These are phyloP conservation scores for Cutaneotrichosporon dermatis DNA, from an alignment of 1,284 basidiomycete species.

Conservation along the genomic window DNA sequence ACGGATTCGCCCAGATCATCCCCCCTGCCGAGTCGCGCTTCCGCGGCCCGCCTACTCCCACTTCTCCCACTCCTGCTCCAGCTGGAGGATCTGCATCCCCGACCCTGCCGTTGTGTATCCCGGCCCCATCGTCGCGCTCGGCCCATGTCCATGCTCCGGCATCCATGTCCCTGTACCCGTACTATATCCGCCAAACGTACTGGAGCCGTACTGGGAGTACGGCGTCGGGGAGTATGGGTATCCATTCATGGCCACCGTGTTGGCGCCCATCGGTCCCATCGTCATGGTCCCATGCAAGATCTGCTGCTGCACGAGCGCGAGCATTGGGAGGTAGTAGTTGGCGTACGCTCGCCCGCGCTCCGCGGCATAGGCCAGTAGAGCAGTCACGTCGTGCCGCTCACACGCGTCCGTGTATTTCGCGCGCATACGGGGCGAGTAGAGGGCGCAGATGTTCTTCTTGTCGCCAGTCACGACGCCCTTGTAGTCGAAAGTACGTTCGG, in stretches of 20 bases:
- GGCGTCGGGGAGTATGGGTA: too few relatives aligned
- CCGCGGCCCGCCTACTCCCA: not conserved
- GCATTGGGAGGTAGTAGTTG: not conserved
- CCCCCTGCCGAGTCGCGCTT: not conserved
- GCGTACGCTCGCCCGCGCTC: not conserved
- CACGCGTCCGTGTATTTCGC: not conserved
- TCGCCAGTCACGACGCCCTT: not conserved
- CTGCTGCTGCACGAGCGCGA: not conserved
- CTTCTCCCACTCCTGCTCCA: not conserved
- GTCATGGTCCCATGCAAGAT: not conserved
- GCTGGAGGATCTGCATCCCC: not conserved
- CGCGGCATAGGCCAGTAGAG: not conserved
- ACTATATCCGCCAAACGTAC: too few relatives aligned
- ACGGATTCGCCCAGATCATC: too few relatives aligned
- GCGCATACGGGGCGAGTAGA: not conserved
- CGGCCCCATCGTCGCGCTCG: too few relatives aligned
- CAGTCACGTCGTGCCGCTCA: not conserved
- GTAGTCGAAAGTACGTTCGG: not conserved
- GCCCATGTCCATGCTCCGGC: too few relatives aligned
- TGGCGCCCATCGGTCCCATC: not conserved
- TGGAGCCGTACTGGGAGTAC: too few relatives aligned
- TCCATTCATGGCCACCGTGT: too few relatives aligned
- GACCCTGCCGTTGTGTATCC: not conserved
- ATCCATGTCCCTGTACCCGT: too few relatives aligned
- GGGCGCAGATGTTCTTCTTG: not conserved